Evolutionary conservation across 2,329 filamentous ascomycete genomes (phyloP).

Genomic region (Fusarium marasasianum): DNA sequence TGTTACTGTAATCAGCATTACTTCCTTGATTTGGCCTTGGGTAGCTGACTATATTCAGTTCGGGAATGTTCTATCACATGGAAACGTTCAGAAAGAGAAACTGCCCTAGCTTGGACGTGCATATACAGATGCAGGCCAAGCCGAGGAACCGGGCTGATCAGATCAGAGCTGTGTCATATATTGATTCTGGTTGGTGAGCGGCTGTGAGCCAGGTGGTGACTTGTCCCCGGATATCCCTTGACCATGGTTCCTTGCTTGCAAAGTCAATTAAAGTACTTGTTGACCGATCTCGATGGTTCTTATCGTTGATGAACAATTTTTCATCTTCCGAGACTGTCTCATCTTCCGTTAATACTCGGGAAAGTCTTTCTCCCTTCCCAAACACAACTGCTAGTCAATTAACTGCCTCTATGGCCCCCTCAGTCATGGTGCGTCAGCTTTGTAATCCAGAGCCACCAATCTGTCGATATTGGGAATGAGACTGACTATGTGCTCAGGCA

Average conservation of each 20-base stretch:
- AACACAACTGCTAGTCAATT: background rate
- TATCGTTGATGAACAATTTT: background rate
- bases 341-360: background rate
- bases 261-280: background rate
- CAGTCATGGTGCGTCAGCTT: conserved; percentile 27
- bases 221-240: background rate
- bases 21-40: background rate
- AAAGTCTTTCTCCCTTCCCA: background rate
- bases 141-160: background rate
- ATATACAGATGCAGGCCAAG: background rate
- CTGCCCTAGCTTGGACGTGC: background rate
- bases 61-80: conserved; percentile 2
- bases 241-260: background rate
- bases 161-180: background rate
- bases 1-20: background rate
- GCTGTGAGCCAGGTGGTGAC: background rate
- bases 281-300: background rate
- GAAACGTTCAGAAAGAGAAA: background rate
- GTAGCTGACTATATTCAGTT: background rate
- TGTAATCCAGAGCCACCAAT: background rate
- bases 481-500: conserved; percentile 9
- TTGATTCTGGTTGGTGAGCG: background rate
- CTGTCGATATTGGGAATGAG: background rate
- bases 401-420: conserved; percentile 13
- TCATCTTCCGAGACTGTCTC: background rate